phyloP scores from a whole-genome alignment of 768 basidiomycete species.

The Gloeopeniophorella convolvens region DNA sequence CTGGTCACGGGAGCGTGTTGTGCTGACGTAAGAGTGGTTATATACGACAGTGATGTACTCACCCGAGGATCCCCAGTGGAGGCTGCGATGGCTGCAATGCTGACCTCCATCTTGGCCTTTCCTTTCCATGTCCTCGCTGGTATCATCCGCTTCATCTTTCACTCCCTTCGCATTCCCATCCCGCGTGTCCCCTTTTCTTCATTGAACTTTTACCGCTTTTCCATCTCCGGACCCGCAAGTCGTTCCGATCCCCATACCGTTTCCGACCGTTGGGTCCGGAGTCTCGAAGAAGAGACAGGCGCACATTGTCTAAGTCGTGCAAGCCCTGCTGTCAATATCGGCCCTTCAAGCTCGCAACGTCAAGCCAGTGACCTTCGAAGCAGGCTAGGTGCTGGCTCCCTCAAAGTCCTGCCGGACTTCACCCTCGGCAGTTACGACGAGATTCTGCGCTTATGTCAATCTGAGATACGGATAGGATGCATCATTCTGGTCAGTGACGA shows the following conservation, averaged over 20 bases:
- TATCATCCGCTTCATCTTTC: conserved; percentile 60
- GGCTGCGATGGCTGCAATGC: conserved; percentile 1
- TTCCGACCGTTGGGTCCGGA: conserved; percentile 69
- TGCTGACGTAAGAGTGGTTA: conserved; percentile 12
- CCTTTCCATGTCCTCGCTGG: conserved; percentile 55
- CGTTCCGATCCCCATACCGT: conserved; percentile 43
- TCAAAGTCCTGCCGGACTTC: conserved; percentile 74
- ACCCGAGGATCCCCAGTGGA: too few species aligned
- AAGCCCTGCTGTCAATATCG: conserved; percentile 30
- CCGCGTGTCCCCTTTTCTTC: conserved; percentile 43
- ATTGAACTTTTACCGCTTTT: conserved; percentile 41
- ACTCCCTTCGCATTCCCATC: conserved; percentile 60
- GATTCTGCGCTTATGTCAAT: conserved; percentile 62
- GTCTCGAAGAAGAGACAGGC: conserved; percentile 82
- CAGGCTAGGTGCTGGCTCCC: conserved; percentile 25
- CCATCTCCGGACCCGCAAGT: conserved; percentile 27
- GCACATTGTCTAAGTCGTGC: conserved; percentile 50
- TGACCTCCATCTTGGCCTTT: conserved; percentile 41
- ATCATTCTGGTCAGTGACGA: conserved; percentile 82
- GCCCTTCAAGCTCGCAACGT: conserved; percentile 40
- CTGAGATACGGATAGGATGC: conserved; percentile 68
- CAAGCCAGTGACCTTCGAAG: conserved; percentile 28
- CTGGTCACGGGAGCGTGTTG: conserved; percentile 15
- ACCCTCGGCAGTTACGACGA: conserved; percentile 76
- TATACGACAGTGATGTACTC: too few species aligned